These are phyloP conservation scores for Rugosomyces carneus DNA, from an alignment of 1,284 basidiomycete species.

Conservation along the genomic window DNA sequence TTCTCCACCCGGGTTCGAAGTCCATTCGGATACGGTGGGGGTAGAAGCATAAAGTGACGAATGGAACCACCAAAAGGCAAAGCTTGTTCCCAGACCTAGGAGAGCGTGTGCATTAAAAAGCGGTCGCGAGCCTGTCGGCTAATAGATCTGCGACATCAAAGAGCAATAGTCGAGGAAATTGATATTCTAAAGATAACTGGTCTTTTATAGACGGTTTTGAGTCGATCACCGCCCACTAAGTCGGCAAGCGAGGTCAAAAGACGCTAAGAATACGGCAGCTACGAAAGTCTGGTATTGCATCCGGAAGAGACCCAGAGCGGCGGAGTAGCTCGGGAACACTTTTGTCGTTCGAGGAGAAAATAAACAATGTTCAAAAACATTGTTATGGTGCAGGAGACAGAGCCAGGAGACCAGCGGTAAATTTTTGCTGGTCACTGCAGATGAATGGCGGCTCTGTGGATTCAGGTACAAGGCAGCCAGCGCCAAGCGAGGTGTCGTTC, in stretches of 20 bases:
- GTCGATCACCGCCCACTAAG: slow-evolving; percentile 5
- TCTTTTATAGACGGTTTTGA: slow-evolving; percentile 5
- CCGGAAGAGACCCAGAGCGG: slow-evolving; percentile 3
- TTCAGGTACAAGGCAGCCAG: neutral
- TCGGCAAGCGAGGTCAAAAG: slow-evolving; percentile 11
- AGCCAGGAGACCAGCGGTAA: slow-evolving; percentile 10
- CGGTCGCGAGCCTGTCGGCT: slow-evolving; percentile 9
- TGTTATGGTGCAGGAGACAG: too few relatives aligned
- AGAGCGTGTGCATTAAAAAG: neutral
- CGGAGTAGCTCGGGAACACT: neutral
- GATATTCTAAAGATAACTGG: slow-evolving; percentile 9
- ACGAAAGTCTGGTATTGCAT: slow-evolving; percentile 5
- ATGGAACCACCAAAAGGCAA: neutral
- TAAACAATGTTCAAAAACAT: too few relatives aligned
- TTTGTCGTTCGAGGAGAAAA: too few relatives aligned
- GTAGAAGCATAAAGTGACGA: neutral
- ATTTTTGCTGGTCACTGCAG: too few relatives aligned
- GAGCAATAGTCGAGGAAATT: slow-evolving; percentile 8
- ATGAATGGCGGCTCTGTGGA: too few relatives aligned
- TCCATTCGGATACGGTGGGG: neutral
- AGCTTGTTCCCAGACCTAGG: neutral
- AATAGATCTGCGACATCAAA: slow-evolving; percentile 1
- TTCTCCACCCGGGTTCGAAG: neutral
- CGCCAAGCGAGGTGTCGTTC: neutral
- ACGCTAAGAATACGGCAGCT: neutral